Conservation (phyloP, 805 yeast species). For the Suhomyces canberraensis region DNA sequence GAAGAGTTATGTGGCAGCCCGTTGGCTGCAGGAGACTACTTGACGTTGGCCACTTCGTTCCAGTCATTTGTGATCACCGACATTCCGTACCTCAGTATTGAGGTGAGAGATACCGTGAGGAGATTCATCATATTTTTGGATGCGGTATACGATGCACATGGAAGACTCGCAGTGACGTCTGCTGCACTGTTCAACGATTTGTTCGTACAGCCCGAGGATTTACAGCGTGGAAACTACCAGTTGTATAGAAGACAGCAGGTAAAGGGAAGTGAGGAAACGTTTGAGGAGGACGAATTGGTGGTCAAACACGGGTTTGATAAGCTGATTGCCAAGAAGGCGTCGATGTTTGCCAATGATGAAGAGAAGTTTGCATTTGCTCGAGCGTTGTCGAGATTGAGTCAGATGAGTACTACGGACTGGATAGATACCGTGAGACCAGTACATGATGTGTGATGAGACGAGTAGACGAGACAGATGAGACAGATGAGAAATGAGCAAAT, state of each 20-base stretch:
- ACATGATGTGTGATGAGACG: no score
- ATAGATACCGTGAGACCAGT: conserved; percentile 43
- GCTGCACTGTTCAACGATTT: conserved; percentile 81
- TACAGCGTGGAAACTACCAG: conserved; percentile 45
- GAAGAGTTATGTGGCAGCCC: conserved; percentile 83
- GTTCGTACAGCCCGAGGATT: conserved; percentile 77
- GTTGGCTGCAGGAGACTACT: conserved; percentile 90
- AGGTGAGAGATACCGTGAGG: conserved; percentile 79
- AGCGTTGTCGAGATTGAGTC: conserved; percentile 85
- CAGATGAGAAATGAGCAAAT: no score
- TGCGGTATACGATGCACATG: conserved; percentile 91
- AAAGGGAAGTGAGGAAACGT: conserved; percentile 35
- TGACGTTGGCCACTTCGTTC: conserved; percentile 74
- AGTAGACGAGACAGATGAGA: no score
- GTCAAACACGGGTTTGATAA: conserved; percentile 75
- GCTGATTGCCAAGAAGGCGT: conserved; percentile 64
- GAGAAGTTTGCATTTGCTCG: conserved; percentile 96
- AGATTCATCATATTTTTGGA: conserved; percentile 93
- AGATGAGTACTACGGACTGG: conserved; percentile 95
- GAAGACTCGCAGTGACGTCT: conserved; percentile 83
- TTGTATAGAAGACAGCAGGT: conserved; percentile 40
- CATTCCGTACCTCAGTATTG: conserved; percentile 78
- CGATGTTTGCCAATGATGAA: conserved; percentile 87
- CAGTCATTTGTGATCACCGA: conserved; percentile 85
- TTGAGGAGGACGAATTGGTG: conserved; percentile 59